Evolutionary conservation across 495 filamentous ascomycete genomes (phyloP), one percentile per base, ranked within the genome.

Genomic region (Lichina pygmaea): DNA sequence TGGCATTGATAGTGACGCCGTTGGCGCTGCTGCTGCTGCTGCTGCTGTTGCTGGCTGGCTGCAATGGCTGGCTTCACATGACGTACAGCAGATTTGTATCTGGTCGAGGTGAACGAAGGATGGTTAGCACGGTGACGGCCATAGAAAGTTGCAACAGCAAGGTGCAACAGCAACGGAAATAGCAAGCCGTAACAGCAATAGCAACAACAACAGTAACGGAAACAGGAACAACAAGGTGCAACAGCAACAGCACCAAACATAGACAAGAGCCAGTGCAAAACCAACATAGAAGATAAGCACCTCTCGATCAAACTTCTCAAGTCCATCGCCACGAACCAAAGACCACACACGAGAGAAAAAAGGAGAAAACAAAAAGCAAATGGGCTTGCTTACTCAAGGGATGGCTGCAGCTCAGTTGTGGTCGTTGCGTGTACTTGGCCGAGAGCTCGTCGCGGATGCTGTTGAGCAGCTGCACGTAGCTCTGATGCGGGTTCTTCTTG

Each of bases 401-500:
- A 62, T 97, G 89, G 60, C 84, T 93, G 65, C 81, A 83, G 58
- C 84, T 93, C 50, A 97, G 67, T 66, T 97, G 89, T 51, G 89
- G 89, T 65, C 93, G 94, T 63, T 97, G 89, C 40, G 73, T 72
- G 58, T 97, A 97, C 58, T 86, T 86, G 34, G 71, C 72, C 46
- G 80, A 65, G 50, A 97, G 64, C 60, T 93, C 89, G 45, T 92
- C 84, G 37, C 89, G 78, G 55, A 97, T 94, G 61, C 73, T 92
- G 64, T 91, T 94, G 49, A 97, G 68, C 49, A 97, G 61, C 60
- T 92, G 81, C 46, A 95, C 81, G 55, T 95, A 95, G 63, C 85
- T 93, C 67, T 95, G 89, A 58, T 94, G 83, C 3, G 89, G 89
- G 53, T 93, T 93, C 69, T 93, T 93, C 67, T 86, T 86, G 45